A percentile compares a stretch with the other conserved stretches of the same genome.
phyloP scores from a whole-genome alignment of 2,329 filamentous ascomycete species.

The Colletotrichum incanum region DNA sequence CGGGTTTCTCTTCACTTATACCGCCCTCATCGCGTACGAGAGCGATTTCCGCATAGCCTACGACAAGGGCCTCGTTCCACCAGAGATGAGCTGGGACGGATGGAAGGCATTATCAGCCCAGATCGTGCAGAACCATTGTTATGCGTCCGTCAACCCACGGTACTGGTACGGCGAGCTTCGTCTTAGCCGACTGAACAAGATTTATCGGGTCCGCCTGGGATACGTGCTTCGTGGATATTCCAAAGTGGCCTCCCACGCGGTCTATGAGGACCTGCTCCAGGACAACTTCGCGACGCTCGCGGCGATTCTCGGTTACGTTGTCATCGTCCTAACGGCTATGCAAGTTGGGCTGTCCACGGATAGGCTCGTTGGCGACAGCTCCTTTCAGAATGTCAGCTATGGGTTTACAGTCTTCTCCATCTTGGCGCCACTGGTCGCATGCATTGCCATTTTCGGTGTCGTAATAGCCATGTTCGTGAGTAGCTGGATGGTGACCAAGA shows the following conservation, averaged over 20 bases:
- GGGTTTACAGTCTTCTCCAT: conserved; percentile 66
- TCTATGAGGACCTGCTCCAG: conserved; percentile 38
- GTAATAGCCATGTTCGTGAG: conserved; percentile 43
- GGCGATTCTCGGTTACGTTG: conserved; percentile 53
- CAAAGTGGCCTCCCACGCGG: conserved; percentile 38
- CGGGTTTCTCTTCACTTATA: conserved; percentile 58
- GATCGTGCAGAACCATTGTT: conserved; percentile 47
- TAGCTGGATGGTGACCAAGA: conserved; percentile 41
- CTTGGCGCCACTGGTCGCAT: conserved; percentile 54
- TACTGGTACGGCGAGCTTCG: conserved; percentile 61
- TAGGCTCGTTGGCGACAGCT: conserved; percentile 50
- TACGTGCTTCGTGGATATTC: conserved; percentile 37
- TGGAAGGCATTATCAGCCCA: conserved; percentile 54
- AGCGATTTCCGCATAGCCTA: conserved; percentile 57
- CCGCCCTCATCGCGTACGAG: conserved; percentile 54
- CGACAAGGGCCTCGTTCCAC: conserved; percentile 53
- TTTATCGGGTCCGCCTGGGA: conserved; percentile 53
- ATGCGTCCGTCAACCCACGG: conserved; percentile 51
- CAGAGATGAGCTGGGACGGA: conserved; percentile 52
- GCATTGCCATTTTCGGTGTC: conserved; percentile 45
- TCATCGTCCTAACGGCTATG: conserved; percentile 64
- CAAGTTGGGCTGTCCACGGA: conserved; percentile 62
- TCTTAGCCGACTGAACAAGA: conserved; percentile 57
- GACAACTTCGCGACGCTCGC: conserved; percentile 38
- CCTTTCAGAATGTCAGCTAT: conserved; percentile 61